Evolutionary conservation across 192 early-diverging fungal genomes (phyloP).

Genomic region (Gonapodya sp.): DNA sequence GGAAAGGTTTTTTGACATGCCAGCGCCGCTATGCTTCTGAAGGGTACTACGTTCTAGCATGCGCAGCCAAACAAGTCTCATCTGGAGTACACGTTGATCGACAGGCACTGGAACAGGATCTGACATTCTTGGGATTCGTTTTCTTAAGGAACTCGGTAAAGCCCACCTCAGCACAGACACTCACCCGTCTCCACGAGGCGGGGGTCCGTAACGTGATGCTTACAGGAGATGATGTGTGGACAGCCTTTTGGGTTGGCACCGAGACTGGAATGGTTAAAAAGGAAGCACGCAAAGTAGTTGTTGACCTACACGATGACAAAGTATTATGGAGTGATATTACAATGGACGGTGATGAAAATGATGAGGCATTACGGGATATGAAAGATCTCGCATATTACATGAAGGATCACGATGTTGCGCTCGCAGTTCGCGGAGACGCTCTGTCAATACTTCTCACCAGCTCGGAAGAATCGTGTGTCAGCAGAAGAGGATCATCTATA

Average conservation of each 20-base stretch:
- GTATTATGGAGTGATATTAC: neutral
- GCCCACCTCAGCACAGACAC: conserved; percentile 53
- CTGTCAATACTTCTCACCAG: neutral
- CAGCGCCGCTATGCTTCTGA: conserved; percentile 41
- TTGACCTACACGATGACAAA: conserved; percentile 27
- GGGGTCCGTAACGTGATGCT: conserved; percentile 70
- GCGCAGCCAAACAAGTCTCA: conserved; percentile 56
- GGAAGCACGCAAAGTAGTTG: conserved; percentile 46
- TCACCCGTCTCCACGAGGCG: conserved; percentile 54
- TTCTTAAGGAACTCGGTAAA: conserved; percentile 73
- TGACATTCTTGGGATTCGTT: conserved; percentile 46
- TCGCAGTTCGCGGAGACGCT: neutral
- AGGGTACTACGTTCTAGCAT: conserved; percentile 72
- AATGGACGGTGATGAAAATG: neutral
- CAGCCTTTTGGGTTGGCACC: conserved; percentile 60
- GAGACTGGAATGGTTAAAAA: conserved; percentile 53
- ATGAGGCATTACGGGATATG: neutral
- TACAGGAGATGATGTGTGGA: conserved; percentile 70
- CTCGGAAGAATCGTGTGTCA: no score
- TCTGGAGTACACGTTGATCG: conserved; percentile 30
- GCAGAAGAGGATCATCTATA: no score
- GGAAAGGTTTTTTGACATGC: conserved; percentile 45
- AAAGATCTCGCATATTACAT: neutral
- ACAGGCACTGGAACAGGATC: conserved; percentile 48
- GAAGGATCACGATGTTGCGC: neutral